A percentile compares a stretch with the other conserved stretches of the same genome.
Conservation (phyloP, 495 filamentous ascomycete genomes). For the Hyaloscypha finlandica region DNA sequence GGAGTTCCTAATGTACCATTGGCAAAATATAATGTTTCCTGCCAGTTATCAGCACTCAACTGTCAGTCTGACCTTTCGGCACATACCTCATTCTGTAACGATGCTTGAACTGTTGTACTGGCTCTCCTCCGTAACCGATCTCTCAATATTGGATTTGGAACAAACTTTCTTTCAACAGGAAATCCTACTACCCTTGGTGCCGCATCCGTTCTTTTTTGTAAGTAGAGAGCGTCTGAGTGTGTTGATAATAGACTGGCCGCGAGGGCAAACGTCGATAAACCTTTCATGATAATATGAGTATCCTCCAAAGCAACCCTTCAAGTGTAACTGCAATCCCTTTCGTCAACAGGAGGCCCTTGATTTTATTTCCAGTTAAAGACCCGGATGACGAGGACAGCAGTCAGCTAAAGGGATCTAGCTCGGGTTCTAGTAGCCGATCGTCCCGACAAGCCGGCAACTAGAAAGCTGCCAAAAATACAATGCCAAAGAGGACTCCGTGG, state of each 20-base stretch:
- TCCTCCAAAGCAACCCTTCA: background rate
- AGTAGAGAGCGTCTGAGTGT: slow-evolving; percentile 24
- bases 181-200: slow-evolving; percentile 50
- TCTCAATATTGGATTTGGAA: slow-evolving; percentile 42
- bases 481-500: background rate
- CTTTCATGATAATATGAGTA: slow-evolving; percentile 25
- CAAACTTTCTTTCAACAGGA: slow-evolving; percentile 43
- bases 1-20: slow-evolving; percentile 76
- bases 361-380: slow-evolving; percentile 2
- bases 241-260: slow-evolving; percentile 24
- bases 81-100: slow-evolving; percentile 51
- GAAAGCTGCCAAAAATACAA: slow-evolving; percentile 3
- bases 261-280: slow-evolving; percentile 20
- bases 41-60: slow-evolving; percentile 15
- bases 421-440: background rate
- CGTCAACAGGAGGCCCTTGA: slow-evolving; percentile 7
- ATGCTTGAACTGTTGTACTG: slow-evolving; percentile 39
- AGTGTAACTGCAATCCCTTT: background rate
- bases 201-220: slow-evolving; percentile 24
- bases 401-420: slow-evolving; percentile 6
- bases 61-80: background rate
- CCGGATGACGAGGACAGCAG: slow-evolving; percentile 18
- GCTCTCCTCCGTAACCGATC: slow-evolving; percentile 50
- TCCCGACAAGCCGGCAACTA: slow-evolving; percentile 6
- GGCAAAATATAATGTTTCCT: slow-evolving; percentile 69